These are phyloP conservation scores for Ganoderma sp. DNA, from an alignment of 1,284 basidiomycete species.

Conservation along the genomic window DNA sequence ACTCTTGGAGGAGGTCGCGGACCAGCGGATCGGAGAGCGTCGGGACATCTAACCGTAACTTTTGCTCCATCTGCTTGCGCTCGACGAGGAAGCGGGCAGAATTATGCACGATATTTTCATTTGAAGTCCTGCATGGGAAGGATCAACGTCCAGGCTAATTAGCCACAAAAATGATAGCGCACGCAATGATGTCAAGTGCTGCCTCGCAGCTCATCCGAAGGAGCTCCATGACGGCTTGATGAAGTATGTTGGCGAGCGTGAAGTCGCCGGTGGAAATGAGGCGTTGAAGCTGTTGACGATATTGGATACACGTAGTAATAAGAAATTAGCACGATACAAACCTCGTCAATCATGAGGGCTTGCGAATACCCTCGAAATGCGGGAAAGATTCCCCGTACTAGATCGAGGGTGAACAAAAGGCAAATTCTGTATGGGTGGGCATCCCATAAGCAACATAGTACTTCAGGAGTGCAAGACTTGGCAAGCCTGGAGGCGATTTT, in stretches of 20 bases:
- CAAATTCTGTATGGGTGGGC: constrained; percentile 70
- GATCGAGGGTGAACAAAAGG: constrained; percentile 68
- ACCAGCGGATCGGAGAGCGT: constrained; percentile 73
- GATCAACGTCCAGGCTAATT: not conserved
- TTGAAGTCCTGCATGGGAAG: constrained; percentile 54
- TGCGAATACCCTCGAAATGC: constrained; percentile 84
- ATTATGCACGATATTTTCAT: constrained; percentile 71
- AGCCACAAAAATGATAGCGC: constrained; percentile 41
- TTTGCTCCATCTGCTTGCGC: constrained; percentile 75
- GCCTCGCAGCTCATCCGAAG: constrained; percentile 67
- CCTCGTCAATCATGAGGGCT: constrained; percentile 82
- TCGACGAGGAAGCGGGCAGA: constrained; percentile 76
- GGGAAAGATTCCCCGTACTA: constrained; percentile 74
- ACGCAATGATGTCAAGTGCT: constrained; percentile 74
- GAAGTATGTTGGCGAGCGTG: constrained; percentile 45
- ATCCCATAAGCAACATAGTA: constrained; percentile 64
- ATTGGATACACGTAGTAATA: constrained; percentile 15
- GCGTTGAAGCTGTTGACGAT: constrained; percentile 74
- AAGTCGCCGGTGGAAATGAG: constrained; percentile 45
- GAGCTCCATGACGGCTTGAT: constrained; percentile 65
- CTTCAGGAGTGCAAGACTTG: constrained; percentile 57
- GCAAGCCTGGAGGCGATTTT: constrained; percentile 61
- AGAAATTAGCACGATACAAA: constrained; percentile 41
- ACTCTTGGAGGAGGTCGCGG: constrained; percentile 80
- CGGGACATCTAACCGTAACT: constrained; percentile 78